phyloP scores from a whole-genome alignment of 305 asterid genomes.

The Solanum hybrid region DNA sequence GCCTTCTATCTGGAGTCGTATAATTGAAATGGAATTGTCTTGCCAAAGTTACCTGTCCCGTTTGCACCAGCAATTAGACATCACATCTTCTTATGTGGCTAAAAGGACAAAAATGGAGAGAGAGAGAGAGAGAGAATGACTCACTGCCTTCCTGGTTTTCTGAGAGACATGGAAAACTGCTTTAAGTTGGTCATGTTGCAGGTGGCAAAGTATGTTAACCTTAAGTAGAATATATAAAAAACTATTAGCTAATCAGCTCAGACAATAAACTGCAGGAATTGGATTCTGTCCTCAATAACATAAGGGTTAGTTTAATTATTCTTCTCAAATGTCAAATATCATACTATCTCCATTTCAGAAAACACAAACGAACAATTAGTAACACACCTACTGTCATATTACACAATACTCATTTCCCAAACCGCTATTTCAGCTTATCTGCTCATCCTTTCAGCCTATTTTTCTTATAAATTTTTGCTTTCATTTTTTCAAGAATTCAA shows the following conservation, averaged over 20 bases:
- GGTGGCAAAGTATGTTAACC: constrained; percentile 89
- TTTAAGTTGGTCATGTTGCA: constrained; percentile 89
- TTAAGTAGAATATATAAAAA: constrained; percentile 12
- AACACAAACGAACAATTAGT: neutral
- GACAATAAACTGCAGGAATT: neutral
- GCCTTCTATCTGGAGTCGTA: constrained; percentile 79
- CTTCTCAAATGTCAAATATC: neutral
- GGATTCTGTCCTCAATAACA: neutral
- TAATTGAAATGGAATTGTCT: constrained; percentile 77
- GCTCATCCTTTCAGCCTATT: neutral
- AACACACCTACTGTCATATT: neutral
- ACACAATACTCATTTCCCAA: neutral
- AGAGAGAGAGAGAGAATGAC: constrained; percentile 16
- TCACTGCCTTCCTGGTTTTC: constrained; percentile 81
- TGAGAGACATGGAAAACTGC: constrained; percentile 89
- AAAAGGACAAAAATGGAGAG: neutral
- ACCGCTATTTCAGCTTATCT: neutral
- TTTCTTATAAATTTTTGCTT: neutral
- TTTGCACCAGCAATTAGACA: neutral
- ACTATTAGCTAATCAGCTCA: neutral
- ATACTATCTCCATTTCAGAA: neutral
- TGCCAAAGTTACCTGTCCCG: constrained; percentile 63
- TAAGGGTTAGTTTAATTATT: neutral
- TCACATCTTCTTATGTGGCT: neutral
- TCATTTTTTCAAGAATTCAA: neutral